Evolutionary conservation across 345 rosid genomes (phyloP).

Genomic region (Syzygium aqueum): DNA sequence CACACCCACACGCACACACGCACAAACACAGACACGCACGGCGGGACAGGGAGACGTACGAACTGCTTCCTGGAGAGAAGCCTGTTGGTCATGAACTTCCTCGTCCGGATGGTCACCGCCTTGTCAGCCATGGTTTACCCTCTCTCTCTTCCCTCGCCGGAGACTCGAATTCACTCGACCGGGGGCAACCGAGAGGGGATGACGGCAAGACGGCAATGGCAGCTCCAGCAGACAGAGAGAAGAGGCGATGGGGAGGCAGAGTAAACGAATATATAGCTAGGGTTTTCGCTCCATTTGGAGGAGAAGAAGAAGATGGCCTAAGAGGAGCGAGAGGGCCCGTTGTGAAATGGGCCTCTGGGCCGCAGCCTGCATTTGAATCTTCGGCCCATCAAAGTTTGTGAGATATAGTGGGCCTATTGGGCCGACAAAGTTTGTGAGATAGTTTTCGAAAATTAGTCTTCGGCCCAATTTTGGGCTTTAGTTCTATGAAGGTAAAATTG

Average conservation of each 20-base stretch:
- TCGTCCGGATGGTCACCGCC: slow-evolving; percentile 37
- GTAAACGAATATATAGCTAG: neutral
- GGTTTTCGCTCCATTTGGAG: neutral
- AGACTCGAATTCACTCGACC: neutral
- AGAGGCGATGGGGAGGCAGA: neutral
- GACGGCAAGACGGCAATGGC: neutral
- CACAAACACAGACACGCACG: neutral
- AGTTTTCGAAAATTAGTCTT: neutral
- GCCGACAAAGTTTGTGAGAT: neutral
- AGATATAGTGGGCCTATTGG: neutral
- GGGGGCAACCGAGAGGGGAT: neutral
- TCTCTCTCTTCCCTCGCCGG: neutral
- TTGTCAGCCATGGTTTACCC: slow-evolving; percentile 27
- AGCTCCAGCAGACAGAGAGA: neutral
- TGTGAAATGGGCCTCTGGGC: neutral
- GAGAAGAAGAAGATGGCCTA: neutral
- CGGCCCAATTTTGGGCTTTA: neutral
- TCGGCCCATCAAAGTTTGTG: too few relatives aligned
- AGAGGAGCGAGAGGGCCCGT: neutral
- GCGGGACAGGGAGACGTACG: slow-evolving; percentile 12
- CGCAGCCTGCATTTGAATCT: neutral
- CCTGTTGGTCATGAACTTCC: slow-evolving; percentile 53
- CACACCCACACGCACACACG: too few relatives aligned
- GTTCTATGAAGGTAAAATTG: neutral
- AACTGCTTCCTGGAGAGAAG: slow-evolving; percentile 49